phyloP scores from a whole-genome alignment of 2,329 filamentous ascomycete genomes.

The Monilinia polystroma region DNA sequence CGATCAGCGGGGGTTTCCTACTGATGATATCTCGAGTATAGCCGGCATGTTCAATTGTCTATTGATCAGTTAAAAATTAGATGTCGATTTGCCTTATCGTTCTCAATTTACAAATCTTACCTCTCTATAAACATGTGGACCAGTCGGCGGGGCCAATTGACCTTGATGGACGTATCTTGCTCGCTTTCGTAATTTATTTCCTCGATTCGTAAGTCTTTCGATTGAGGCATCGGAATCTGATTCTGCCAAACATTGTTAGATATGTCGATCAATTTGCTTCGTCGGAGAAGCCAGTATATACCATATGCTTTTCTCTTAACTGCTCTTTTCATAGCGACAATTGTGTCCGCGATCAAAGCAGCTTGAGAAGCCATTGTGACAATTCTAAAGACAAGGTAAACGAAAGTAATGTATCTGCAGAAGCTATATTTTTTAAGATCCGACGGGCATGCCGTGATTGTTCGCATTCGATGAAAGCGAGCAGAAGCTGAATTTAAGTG shows the following conservation, averaged over 20 bases:
- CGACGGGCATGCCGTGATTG: constrained; percentile 12
- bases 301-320: constrained; percentile 64
- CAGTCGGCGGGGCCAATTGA: constrained; percentile 64
- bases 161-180: constrained; percentile 70
- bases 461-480: constrained; percentile 16
- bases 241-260: constrained; percentile 48
- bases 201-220: constrained; percentile 68
- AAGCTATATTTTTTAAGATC: constrained; percentile 5
- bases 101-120: constrained; percentile 45
- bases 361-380: constrained; percentile 56
- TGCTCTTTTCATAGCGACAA: constrained; percentile 66
- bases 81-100: not conserved
- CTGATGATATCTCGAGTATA: constrained; percentile 71
- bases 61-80: constrained; percentile 24
- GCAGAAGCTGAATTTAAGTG: constrained; percentile 4
- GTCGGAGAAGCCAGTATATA: constrained; percentile 40
- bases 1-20: constrained; percentile 69
- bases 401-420: not conserved
- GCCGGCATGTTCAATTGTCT: constrained; percentile 73
- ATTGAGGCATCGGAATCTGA: constrained; percentile 76
- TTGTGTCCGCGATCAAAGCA: constrained; percentile 63
- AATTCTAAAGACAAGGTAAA: not conserved
- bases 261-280: constrained; percentile 30
- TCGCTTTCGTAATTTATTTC: constrained; percentile 75
- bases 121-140: constrained; percentile 69